Evolutionary conservation across 768 basidiomycete species (phyloP), one percentile per base, ranked within the genome.

Genomic region (Flagelloscypha sp.): DNA sequence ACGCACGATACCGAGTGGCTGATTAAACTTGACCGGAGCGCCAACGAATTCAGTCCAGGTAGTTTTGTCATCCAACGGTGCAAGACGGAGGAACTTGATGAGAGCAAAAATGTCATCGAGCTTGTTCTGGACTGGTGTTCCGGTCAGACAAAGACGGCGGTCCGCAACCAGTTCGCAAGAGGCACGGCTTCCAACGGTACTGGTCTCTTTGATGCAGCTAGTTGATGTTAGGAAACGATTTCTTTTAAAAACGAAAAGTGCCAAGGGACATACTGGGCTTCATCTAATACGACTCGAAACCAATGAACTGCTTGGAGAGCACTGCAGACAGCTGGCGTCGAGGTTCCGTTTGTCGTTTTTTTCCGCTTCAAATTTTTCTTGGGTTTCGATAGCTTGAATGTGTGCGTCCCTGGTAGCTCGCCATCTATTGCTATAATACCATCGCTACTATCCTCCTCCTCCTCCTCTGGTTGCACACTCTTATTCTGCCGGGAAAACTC

Each of bases 121-220:
- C 59, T 94, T 95, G 69, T 99, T 99, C 63, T 99, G 95, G 24
- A 99, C 90, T 1, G 95, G 95, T 6, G 95, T 99, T 37, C 95
- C 95, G n/a, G 93, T 93, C 25, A 99, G 66, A 56, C 89, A 93
- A 27, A 97, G 66, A 11, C 95, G 79, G 35, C 95, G 79, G 52
- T 97, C 88, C 11, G 95, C 89, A 57, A 84, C 74, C 32, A 99
- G 72, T 55, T 95, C 92, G 58, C 95, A 98, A 9, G 85, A 92
- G 6, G 95, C 95, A 37, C 88, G 79, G 43, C 92, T 90, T 28
- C 84, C 93, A 27, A 98, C 88, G 1, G 95, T 99, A 16, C 76
- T 72, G 5, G 88, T 83, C 59, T 97, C 94, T 58, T 99, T 99
- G 63, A 99, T 99, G 39, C 80, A 95, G 48, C 94, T 98, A 45